phyloP scores from a whole-genome alignment of 495 filamentous ascomycete species.

The Pseudotulostoma volvatum region DNA sequence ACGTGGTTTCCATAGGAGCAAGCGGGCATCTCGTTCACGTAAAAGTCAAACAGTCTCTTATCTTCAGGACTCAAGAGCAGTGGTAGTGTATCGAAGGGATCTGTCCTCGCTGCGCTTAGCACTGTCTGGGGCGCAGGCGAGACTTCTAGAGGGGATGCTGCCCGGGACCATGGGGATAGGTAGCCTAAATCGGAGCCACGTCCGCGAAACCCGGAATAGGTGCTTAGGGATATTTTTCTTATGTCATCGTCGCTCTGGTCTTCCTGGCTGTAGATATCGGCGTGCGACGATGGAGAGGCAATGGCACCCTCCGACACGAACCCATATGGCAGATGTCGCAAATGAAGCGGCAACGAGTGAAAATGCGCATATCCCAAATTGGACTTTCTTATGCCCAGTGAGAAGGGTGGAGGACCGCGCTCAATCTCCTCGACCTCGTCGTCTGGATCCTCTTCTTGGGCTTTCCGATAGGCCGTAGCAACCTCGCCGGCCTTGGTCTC shows the following conservation, averaged over 20 bases:
- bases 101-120: conserved; percentile 21
- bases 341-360: too few relatives aligned
- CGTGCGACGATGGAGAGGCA: not conserved
- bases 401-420: not conserved
- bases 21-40: conserved; percentile 24
- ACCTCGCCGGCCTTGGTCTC: conserved; percentile 1
- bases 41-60: conserved; percentile 23
- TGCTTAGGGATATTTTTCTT: not conserved
- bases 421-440: conserved; percentile 4
- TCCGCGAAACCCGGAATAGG: conserved; percentile 1
- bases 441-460: not conserved
- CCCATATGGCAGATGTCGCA: not conserved
- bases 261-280: not conserved
- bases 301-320: not conserved
- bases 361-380: too few relatives aligned
- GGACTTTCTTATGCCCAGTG: not conserved
- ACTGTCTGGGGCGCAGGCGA: conserved; percentile 23
- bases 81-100: conserved; percentile 23
- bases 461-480: not conserved
- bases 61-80: conserved; percentile 16
- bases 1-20: conserved; percentile 23
- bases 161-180: conserved; percentile 6
- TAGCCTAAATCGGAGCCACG: conserved; percentile 6
- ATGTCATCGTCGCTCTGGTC: not conserved
- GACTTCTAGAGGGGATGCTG: conserved; percentile 7